Evolutionary conservation across 2,329 filamentous ascomycete species (phyloP).

Genomic region (Neonectria magnoliae): DNA sequence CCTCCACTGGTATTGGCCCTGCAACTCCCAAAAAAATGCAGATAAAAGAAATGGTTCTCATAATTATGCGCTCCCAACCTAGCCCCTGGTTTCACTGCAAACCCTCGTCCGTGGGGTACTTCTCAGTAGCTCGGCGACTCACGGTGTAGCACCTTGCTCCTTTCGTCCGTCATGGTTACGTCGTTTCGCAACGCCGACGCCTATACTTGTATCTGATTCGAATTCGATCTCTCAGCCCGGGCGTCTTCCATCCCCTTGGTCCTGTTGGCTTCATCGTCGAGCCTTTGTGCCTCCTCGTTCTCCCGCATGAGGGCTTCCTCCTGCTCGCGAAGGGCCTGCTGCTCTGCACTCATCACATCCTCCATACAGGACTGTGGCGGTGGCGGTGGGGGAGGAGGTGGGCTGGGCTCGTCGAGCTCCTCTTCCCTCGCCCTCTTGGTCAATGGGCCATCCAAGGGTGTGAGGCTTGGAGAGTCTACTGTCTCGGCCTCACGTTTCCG

Average conservation of each 20-base stretch:
- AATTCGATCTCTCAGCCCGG: conserved; percentile 24
- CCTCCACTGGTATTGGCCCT: conserved; percentile 25
- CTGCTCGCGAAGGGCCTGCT: conserved; percentile 58
- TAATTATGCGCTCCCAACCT: conserved; percentile 18
- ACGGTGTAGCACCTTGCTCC: conserved; percentile 25
- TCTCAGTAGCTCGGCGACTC: conserved; percentile 11
- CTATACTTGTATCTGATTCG: conserved; percentile 35
- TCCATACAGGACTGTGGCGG: conserved; percentile 54
- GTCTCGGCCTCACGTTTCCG: conserved; percentile 66
- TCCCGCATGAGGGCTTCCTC: conserved; percentile 61
- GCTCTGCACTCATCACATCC: conserved; percentile 53
- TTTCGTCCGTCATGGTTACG: conserved; percentile 2
- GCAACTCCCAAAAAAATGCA: conserved; percentile 24
- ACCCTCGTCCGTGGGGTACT: conserved; percentile 2
- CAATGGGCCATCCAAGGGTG: conserved; percentile 66
- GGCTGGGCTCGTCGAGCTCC: conserved; percentile 49
- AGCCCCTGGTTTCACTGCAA: conserved; percentile 18
- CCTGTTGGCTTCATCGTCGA: conserved; percentile 58
- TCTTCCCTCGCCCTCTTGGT: conserved; percentile 64
- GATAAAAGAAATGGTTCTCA: conserved; percentile 15
- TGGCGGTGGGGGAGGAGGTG: conserved; percentile 61
- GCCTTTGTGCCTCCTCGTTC: conserved; percentile 64
- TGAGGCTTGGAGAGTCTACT: conserved; percentile 54
- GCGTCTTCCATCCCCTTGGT: conserved; percentile 42
- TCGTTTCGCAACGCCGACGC: neutral